Evolutionary conservation across 345 rosid genomes (phyloP).

Genomic region (Brassica juncea): DNA sequence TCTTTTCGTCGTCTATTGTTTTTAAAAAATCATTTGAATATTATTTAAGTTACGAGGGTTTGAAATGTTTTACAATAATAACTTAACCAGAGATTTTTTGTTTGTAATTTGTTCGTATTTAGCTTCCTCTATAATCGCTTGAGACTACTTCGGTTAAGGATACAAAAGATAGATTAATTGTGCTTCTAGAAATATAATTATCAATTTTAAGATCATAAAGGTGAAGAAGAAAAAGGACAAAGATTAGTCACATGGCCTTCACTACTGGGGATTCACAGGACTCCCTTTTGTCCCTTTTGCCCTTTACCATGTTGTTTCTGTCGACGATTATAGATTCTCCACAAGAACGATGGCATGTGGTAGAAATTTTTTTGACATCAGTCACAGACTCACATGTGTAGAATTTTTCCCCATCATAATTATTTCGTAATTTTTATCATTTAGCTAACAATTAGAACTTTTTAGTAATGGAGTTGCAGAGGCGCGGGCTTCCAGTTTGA

Average conservation of each 20-base stretch:
- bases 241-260: constrained; percentile 32
- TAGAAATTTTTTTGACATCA: not conserved
- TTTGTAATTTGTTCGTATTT: not conserved
- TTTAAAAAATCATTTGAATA: not conserved
- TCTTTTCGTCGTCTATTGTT: not conserved
- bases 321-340: constrained; percentile 32
- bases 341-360: constrained; percentile 12
- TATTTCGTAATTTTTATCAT: not conserved
- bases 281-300: not conserved
- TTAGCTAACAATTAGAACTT: not conserved
- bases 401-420: not conserved
- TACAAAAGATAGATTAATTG: not conserved
- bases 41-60: not conserved
- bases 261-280: constrained; percentile 14
- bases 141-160: constrained; percentile 2
- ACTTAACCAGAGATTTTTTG: not conserved
- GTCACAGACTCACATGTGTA: not conserved
- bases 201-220: not conserved
- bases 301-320: constrained; percentile 1
- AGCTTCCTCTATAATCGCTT: not conserved
- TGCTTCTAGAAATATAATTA: not conserved
- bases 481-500: no score
- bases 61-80: not conserved
- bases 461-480: not conserved
- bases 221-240: constrained; percentile 3